Evolutionary conservation across 2,329 filamentous ascomycete species (phyloP).

Genomic region (Exserohilum rostratum): DNA sequence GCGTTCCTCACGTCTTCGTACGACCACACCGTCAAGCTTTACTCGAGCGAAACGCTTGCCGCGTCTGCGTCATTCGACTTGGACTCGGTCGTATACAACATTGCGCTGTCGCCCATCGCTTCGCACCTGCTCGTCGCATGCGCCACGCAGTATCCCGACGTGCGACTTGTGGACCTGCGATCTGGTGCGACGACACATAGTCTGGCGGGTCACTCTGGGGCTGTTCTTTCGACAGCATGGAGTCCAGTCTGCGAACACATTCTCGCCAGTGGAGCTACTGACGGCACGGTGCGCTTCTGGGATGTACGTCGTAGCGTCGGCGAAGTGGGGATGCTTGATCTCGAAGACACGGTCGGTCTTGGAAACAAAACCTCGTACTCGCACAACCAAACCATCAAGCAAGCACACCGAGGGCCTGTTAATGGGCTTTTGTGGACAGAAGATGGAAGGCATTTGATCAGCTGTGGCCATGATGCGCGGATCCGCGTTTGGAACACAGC

Average conservation of each 20-base stretch:
- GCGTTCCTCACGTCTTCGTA: constrained; percentile 80
- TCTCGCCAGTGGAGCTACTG: constrained; percentile 81
- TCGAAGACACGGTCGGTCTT: constrained; percentile 80
- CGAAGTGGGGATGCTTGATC: constrained; percentile 77
- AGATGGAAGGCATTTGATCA: constrained; percentile 76
- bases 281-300: constrained; percentile 85
- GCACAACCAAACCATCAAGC: constrained; percentile 45
- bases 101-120: constrained; percentile 76
- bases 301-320: constrained; percentile 82
- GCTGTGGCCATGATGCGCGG: constrained; percentile 80
- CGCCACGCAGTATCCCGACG: constrained; percentile 82
- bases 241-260: constrained; percentile 80
- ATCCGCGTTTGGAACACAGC: constrained; percentile 86
- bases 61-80: constrained; percentile 72
- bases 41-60: constrained; percentile 67
- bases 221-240: constrained; percentile 73
- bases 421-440: constrained; percentile 87
- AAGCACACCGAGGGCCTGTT: constrained; percentile 79
- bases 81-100: constrained; percentile 73
- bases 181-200: constrained; percentile 71
- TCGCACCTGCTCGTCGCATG: constrained; percentile 81
- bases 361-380: constrained; percentile 49
- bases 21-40: constrained; percentile 77
- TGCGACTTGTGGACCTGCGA: constrained; percentile 84
- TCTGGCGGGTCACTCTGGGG: constrained; percentile 58